Conservation (phyloP, 2,329 filamentous ascomycete species). For the Xylaria sp. region DNA sequence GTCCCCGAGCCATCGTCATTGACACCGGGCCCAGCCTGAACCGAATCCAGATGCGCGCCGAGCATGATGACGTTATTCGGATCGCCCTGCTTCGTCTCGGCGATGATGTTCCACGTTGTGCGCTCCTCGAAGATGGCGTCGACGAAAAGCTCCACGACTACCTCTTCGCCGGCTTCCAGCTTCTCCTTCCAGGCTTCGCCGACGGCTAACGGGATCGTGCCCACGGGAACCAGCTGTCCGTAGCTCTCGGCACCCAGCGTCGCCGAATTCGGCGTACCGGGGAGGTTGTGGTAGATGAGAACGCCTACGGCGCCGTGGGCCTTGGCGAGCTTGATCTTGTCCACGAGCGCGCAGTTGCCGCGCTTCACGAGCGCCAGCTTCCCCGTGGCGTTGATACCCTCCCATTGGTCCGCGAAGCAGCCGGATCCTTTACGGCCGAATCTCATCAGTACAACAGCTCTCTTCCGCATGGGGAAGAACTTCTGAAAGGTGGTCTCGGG, state of each 20-base stretch:
- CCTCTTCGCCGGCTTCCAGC: constrained; percentile 50
- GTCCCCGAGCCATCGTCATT: constrained; percentile 57
- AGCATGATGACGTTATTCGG: constrained; percentile 57
- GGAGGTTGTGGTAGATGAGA: constrained; percentile 71
- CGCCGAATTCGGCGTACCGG: constrained; percentile 59
- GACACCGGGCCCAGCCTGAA: constrained; percentile 55
- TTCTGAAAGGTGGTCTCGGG: no score
- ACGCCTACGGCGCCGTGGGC: constrained; percentile 57
- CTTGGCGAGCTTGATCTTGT: constrained; percentile 59
- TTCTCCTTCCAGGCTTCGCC: constrained; percentile 52
- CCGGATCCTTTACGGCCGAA: constrained; percentile 36
- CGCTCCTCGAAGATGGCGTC: constrained; percentile 54
- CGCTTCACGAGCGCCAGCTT: constrained; percentile 60
- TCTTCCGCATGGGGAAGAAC: constrained; percentile 22
- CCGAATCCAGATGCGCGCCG: constrained; percentile 56
- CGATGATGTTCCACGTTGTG: constrained; percentile 56
- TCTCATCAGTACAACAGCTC: constrained; percentile 30
- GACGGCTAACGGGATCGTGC: constrained; percentile 52
- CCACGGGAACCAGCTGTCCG: constrained; percentile 52
- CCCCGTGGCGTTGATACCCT: constrained; percentile 56
- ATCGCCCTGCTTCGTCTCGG: constrained; percentile 57
- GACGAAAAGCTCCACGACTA: constrained; percentile 52
- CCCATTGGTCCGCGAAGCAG: constrained; percentile 59
- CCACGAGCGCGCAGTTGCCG: constrained; percentile 55
- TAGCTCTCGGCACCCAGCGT: constrained; percentile 62